Conservation (phyloP, 352 stramenopile species). For the Phytophthora nicotianae region DNA sequence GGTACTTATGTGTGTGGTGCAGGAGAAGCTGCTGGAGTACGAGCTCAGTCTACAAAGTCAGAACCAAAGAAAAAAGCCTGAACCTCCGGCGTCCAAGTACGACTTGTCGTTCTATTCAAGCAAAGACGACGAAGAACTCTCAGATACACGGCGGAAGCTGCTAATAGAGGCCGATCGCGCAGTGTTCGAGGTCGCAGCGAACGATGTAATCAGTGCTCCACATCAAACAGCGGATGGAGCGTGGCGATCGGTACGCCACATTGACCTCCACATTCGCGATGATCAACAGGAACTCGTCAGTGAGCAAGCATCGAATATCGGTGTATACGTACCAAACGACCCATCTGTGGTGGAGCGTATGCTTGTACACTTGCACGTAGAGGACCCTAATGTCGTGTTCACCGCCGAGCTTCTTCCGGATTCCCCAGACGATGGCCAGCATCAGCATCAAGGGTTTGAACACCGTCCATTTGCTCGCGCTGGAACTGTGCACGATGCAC, state of each 20-base stretch:
- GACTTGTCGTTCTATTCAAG: conserved; percentile 51
- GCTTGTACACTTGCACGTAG: conserved; percentile 52
- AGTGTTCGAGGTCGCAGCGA: conserved; percentile 56
- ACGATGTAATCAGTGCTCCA: conserved; percentile 62
- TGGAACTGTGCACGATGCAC: conserved; percentile 63
- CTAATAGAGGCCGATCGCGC: conserved; percentile 44
- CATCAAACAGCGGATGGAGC: conserved; percentile 62
- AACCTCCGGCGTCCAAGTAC: conserved; percentile 48
- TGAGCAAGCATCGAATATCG: conserved; percentile 76
- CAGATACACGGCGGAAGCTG: conserved; percentile 34
- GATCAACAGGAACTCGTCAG: conserved; percentile 55
- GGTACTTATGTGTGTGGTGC: conserved; percentile 2
- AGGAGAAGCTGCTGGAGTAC: conserved; percentile 88
- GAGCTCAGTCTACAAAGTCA: conserved; percentile 60
- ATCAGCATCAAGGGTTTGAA: conserved; percentile 23
- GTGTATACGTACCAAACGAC: conserved; percentile 79
- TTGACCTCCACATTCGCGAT: conserved; percentile 58
- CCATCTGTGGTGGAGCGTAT: conserved; percentile 51
- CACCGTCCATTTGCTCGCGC: conserved; percentile 59
- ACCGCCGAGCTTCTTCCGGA: conserved; percentile 31
- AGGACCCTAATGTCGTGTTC: conserved; percentile 56
- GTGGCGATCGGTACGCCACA: conserved; percentile 71
- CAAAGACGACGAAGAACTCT: conserved; percentile 36
- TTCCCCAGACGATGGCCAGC: conserved; percentile 1
- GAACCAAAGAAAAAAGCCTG: conserved; percentile 25